These are phyloP conservation scores for Cutaneotrichosporon sp. DNA, from an alignment of 1,284 basidiomycete species.

Conservation along the genomic window DNA sequence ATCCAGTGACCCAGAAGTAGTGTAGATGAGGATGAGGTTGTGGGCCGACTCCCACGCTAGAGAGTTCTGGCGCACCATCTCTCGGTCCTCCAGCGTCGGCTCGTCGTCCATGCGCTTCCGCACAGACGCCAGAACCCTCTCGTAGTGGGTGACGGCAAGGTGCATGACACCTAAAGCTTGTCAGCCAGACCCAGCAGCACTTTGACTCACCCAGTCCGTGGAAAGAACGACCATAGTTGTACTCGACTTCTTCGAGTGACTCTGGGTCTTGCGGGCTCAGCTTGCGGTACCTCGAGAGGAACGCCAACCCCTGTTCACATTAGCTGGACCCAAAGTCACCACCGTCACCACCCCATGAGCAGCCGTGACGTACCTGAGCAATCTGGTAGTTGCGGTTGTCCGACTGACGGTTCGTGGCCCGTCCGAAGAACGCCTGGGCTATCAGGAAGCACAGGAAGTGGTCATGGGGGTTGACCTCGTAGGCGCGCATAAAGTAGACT, in stretches of 20 bases:
- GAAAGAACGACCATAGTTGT: slow-evolving; percentile 86
- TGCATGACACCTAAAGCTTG: slow-evolving; percentile 66
- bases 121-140: slow-evolving; percentile 67
- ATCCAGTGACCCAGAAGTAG: slow-evolving; percentile 69
- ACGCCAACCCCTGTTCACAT: slow-evolving; percentile 70
- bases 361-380: slow-evolving; percentile 63
- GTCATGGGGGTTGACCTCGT: slow-evolving; percentile 78
- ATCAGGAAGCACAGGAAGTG: slow-evolving; percentile 80
- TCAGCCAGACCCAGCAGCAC: background rate
- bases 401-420: slow-evolving; percentile 88
- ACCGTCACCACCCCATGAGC: no score
- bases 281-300: slow-evolving; percentile 72
- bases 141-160: slow-evolving; percentile 80
- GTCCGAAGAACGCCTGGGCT: slow-evolving; percentile 78
- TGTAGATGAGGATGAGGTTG: slow-evolving; percentile 80
- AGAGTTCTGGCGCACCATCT: slow-evolving; percentile 55
- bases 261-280: slow-evolving; percentile 56
- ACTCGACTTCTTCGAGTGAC: slow-evolving; percentile 75
- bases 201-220: slow-evolving; percentile 74
- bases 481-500: slow-evolving; percentile 89
- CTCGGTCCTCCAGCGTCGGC: slow-evolving; percentile 7
- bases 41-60: slow-evolving; percentile 73
- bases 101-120: slow-evolving; percentile 53
- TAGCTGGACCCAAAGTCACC: background rate
- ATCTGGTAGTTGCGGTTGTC: slow-evolving; percentile 87